Conservation (phyloP, 306 rosid species). For the Prunus padus region DNA sequence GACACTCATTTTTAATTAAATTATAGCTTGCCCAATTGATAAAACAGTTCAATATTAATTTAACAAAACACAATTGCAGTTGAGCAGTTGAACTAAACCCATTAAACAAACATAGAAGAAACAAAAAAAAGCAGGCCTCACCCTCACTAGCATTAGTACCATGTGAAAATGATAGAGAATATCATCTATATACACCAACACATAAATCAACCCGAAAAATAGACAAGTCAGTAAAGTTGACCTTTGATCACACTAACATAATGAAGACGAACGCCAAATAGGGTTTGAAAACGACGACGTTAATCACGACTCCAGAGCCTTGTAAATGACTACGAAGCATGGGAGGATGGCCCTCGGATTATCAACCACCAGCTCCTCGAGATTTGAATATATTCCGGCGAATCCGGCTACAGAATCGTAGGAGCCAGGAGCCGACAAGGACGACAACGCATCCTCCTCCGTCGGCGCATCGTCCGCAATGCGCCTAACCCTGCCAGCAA, state of each 20-base stretch:
- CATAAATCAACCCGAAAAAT: background rate
- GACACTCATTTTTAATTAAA: background rate
- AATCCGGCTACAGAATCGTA: constrained; percentile 79
- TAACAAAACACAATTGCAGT: constrained; percentile 13
- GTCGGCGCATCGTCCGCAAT: constrained; percentile 46
- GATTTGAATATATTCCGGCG: constrained; percentile 70
- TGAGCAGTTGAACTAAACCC: constrained; percentile 18
- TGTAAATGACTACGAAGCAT: constrained; percentile 87
- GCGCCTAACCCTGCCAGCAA: constrained; percentile 83
- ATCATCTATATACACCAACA: background rate
- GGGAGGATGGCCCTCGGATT: constrained; percentile 90
- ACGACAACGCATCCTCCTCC: constrained; percentile 46
- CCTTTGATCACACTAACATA: background rate
- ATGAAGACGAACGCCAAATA: background rate
- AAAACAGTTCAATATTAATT: background rate
- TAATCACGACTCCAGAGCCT: constrained; percentile 39
- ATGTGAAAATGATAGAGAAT: background rate
- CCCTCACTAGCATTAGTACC: background rate
- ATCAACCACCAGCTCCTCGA: constrained; percentile 73
- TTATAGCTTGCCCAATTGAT: background rate
- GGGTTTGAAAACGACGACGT: background rate
- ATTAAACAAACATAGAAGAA: background rate
- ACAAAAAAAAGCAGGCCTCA: background rate
- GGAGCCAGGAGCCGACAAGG: constrained; percentile 20
- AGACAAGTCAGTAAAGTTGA: background rate